phyloP scores from a whole-genome alignment of 768 basidiomycete species.

The Termitomyces sp. region DNA sequence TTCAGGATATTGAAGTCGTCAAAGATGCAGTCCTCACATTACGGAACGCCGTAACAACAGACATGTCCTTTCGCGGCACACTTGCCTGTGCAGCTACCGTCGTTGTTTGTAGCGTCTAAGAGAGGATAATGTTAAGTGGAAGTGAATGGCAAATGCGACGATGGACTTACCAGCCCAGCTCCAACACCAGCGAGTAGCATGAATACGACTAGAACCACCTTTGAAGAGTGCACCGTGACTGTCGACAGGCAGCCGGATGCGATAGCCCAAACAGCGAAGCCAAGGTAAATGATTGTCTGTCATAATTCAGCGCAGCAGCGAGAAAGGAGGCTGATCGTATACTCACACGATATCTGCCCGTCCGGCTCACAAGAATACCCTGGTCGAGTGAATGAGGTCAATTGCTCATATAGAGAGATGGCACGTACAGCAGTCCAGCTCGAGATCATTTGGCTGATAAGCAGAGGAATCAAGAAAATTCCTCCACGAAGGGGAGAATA shows the following conservation, averaged over 20 bases:
- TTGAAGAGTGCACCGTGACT: conserved; percentile 39
- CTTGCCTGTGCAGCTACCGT: conserved; percentile 72
- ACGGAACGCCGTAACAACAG: conserved; percentile 64
- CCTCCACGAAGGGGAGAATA: conserved; percentile 54
- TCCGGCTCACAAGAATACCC: conserved; percentile 58
- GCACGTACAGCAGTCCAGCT: conserved; percentile 47
- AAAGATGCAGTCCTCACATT: conserved; percentile 33
- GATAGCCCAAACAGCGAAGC: conserved; percentile 65
- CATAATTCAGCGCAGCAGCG: neutral
- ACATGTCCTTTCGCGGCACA: conserved; percentile 67
- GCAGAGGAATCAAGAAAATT: conserved; percentile 62
- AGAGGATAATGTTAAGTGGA: neutral
- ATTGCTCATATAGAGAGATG: neutral
- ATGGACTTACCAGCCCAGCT: conserved; percentile 43
- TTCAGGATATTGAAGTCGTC: neutral
- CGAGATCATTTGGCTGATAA: conserved; percentile 56
- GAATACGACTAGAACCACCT: conserved; percentile 49
- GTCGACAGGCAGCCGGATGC: conserved; percentile 70
- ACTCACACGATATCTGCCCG: conserved; percentile 53
- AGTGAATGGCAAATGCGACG: conserved; percentile 15
- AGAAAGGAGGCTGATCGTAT: neutral
- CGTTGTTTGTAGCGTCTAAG: conserved; percentile 53
- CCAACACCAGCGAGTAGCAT: conserved; percentile 58
- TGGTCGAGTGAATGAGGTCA: conserved; percentile 16
- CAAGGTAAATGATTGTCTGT: conserved; percentile 52